These are phyloP conservation scores for Sanghuangporus baumii DNA, from an alignment of 1,284 basidiomycete species.

Conservation along the genomic window DNA sequence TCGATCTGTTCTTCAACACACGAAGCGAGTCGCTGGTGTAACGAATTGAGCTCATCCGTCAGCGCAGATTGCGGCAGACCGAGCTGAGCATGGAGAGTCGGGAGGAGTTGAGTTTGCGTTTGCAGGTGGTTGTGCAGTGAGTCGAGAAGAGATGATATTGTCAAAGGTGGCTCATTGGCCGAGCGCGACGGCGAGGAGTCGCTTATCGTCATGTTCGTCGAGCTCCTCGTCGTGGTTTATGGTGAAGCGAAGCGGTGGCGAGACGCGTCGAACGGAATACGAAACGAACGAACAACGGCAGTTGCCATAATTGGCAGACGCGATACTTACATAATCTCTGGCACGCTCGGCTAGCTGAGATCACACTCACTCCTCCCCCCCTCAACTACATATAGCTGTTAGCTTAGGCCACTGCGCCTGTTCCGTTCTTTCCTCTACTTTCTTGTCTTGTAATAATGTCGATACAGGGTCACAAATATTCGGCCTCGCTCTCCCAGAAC, in stretches of 20 bases:
- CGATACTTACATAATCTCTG: background rate
- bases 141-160: constrained; percentile 59
- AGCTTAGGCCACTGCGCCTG: constrained; percentile 28
- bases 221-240: background rate
- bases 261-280: background rate
- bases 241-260: background rate
- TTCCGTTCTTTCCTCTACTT: constrained; percentile 34
- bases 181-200: constrained; percentile 14
- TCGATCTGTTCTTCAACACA: constrained; percentile 69
- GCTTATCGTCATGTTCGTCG: background rate
- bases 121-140: constrained; percentile 74
- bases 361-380: background rate
- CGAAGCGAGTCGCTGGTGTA: constrained; percentile 62
- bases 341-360: background rate
- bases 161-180: constrained; percentile 25
- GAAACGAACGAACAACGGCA: background rate
- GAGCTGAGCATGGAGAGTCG: constrained; percentile 62
- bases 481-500: constrained; percentile 66
- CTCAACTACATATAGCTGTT: constrained; percentile 1
- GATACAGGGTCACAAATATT: constrained; percentile 52
- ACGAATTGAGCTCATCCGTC: constrained; percentile 61
- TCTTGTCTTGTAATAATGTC: constrained; percentile 34
- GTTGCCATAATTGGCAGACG: background rate
- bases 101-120: constrained; percentile 68
- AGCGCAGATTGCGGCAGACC: constrained; percentile 69